phyloP scores from a whole-genome alignment of 2,329 filamentous ascomycete species.

The Arthrobotrys musiformis region DNA sequence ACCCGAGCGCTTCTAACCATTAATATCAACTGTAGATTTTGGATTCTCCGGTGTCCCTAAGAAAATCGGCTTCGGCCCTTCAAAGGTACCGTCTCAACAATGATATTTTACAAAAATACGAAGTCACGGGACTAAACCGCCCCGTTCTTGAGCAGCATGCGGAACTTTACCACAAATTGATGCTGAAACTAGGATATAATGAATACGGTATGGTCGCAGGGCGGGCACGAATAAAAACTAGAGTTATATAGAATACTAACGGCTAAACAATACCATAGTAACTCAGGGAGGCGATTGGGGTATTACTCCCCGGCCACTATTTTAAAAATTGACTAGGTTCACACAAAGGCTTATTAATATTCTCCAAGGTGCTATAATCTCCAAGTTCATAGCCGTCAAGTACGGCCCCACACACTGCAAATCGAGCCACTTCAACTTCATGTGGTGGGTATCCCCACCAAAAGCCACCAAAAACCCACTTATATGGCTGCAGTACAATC shows the following conservation, averaged over 20 bases:
- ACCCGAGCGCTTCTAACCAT: background rate
- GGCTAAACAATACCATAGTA: constrained; percentile 20
- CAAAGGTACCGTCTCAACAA: constrained; percentile 14
- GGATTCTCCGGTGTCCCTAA: constrained; percentile 63
- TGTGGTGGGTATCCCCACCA: constrained; percentile 57
- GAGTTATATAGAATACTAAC: constrained; percentile 42
- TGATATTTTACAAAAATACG: background rate
- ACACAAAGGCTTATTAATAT: background rate
- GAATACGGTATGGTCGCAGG: constrained; percentile 57
- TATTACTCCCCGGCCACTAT: constrained; percentile 22
- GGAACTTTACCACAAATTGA: constrained; percentile 62
- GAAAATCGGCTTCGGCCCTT: constrained; percentile 60
- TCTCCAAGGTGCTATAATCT: constrained; percentile 29
- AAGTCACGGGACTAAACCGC: background rate
- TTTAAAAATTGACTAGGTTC: constrained; percentile 53
- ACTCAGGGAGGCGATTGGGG: constrained; percentile 61
- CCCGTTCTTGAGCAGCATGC: constrained; percentile 58
- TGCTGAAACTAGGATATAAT: constrained; percentile 63
- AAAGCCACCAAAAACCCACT: constrained; percentile 42
- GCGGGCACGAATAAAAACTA: background rate
- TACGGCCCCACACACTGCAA: constrained; percentile 57
- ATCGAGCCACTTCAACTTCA: constrained; percentile 60
- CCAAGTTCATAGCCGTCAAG: constrained; percentile 36
- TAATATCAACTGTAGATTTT: constrained; percentile 58
- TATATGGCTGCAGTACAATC: constrained; percentile 53